phyloP scores from a whole-genome alignment of 768 basidiomycete species.

The Mycena rosella region DNA sequence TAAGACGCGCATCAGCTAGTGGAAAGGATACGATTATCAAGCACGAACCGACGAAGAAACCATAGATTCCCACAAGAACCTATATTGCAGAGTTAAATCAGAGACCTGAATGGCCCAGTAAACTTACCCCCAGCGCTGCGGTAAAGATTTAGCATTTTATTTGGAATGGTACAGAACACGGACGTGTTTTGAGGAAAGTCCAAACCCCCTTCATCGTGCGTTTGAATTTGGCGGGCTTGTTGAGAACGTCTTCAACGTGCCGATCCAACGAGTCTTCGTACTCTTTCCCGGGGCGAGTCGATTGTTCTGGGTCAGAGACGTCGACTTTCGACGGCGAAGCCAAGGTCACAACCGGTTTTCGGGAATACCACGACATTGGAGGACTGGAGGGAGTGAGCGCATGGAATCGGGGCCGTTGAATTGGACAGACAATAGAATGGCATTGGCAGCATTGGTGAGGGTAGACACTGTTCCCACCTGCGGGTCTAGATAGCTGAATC shows the following conservation, averaged over 20 bases:
- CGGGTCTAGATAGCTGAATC: conserved; percentile 61
- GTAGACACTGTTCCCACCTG: conserved; percentile 81
- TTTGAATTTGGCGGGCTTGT: conserved; percentile 67
- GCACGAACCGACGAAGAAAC: conserved; percentile 72
- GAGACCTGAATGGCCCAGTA: neutral
- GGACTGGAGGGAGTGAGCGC: conserved; percentile 59
- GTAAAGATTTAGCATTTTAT: conserved; percentile 12
- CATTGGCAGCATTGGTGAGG: conserved; percentile 84
- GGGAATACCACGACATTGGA: conserved; percentile 75
- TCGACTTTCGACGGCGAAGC: conserved; percentile 50
- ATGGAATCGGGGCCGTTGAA: neutral
- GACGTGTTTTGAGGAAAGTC: conserved; percentile 89
- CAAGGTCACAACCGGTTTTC: conserved; percentile 75
- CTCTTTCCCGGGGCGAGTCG: conserved; percentile 39
- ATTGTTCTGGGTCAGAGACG: conserved; percentile 45
- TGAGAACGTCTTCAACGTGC: conserved; percentile 84
- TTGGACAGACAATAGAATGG: conserved; percentile 72
- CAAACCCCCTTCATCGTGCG: conserved; percentile 78
- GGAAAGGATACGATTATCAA: neutral
- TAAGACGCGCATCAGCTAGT: conserved; percentile 38
- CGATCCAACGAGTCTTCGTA: conserved; percentile 69
- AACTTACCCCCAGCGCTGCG: conserved; percentile 75
- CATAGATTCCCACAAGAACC: conserved; percentile 80
- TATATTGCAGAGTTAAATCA: conserved; percentile 41
- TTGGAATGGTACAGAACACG: conserved; percentile 40